A percentile compares a stretch with the other conserved stretches of the same genome.
phyloP scores from a whole-genome alignment of 345 rosid genomes.

The Salix udensis region DNA sequence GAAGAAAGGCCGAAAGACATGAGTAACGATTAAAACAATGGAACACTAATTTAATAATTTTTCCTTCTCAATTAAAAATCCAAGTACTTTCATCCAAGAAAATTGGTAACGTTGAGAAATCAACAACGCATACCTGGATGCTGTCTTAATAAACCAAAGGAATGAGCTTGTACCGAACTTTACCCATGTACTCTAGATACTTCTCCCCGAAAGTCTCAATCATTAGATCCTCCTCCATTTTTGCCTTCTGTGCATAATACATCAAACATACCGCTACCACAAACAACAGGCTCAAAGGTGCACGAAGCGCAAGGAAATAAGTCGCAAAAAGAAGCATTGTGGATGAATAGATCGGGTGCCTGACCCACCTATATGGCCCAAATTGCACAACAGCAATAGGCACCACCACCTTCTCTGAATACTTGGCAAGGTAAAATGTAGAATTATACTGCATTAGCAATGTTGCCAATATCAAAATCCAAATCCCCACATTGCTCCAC shows the following conservation, averaged over 20 bases:
- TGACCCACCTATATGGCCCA: conserved; percentile 85
- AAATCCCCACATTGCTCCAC: conserved; percentile 63
- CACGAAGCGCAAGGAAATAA: conserved; percentile 62
- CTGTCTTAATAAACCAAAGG: conserved; percentile 62
- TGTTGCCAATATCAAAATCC: conserved; percentile 59
- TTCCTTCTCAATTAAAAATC: conserved; percentile 1
- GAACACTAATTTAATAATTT: not conserved
- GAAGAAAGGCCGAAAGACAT: not conserved
- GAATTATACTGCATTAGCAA: conserved; percentile 72
- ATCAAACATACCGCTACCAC: conserved; percentile 55
- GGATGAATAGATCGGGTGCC: conserved; percentile 77
- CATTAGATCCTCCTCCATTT: conserved; percentile 70
- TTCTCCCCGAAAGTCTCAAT: conserved; percentile 67
- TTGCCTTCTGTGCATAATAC: conserved; percentile 67
- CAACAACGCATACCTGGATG: conserved; percentile 37
- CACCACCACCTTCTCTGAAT: conserved; percentile 74
- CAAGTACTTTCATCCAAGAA: conserved; percentile 9
- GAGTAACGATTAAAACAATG: not conserved
- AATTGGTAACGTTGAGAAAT: conserved; percentile 20
- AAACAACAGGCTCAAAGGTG: conserved; percentile 68
- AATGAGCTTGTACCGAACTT: conserved; percentile 71
- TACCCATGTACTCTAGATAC: conserved; percentile 58
- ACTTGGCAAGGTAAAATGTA: conserved; percentile 78
- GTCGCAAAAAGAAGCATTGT: conserved; percentile 63
- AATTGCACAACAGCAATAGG: conserved; percentile 80